These are phyloP conservation scores for Hordeum marinum DNA, from an alignment of 176 grass and related monocot genomes.

Conservation along the genomic window DNA sequence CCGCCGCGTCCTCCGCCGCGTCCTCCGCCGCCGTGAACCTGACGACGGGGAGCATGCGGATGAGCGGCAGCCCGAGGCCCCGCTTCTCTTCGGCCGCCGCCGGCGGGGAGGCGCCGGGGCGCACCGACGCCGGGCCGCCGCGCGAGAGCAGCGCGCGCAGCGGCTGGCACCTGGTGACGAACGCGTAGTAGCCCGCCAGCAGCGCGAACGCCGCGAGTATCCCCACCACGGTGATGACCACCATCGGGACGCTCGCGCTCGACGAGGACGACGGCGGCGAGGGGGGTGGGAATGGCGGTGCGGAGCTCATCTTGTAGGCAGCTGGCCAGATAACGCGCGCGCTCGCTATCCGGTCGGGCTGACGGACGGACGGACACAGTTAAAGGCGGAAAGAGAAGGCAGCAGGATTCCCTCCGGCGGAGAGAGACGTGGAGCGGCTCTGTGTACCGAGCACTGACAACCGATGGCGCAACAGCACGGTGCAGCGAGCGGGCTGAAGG, in stretches of 20 bases:
- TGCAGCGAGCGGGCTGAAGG: not conserved
- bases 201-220: constrained; percentile 76
- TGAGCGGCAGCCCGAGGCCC: constrained; percentile 52
- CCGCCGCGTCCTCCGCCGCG: not conserved
- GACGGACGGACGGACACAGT: constrained; percentile 11
- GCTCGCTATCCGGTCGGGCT: not conserved
- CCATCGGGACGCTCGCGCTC: constrained; percentile 55
- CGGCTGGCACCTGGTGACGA: constrained; percentile 69
- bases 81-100: not conserved
- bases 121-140: not conserved
- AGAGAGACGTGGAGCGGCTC: constrained; percentile 39
- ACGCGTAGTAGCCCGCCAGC: constrained; percentile 82
- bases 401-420: not conserved
- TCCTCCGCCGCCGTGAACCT: constrained; percentile 34
- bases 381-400: not conserved
- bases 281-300: not conserved
- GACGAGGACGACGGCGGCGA: constrained; percentile 21
- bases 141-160: constrained; percentile 21
- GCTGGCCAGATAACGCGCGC: not conserved
- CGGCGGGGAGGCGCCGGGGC: not conserved
- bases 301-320: constrained; percentile 31
- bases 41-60: constrained; percentile 69
- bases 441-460: not conserved
- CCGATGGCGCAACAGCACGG: not conserved
- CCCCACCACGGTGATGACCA: constrained; percentile 69